Percentiles rank a stretch among this genome's conserved stretches.
Evolutionary conservation across 179 eudicot genomes (phyloP).

Genomic region (Beta macrorhiza): DNA sequence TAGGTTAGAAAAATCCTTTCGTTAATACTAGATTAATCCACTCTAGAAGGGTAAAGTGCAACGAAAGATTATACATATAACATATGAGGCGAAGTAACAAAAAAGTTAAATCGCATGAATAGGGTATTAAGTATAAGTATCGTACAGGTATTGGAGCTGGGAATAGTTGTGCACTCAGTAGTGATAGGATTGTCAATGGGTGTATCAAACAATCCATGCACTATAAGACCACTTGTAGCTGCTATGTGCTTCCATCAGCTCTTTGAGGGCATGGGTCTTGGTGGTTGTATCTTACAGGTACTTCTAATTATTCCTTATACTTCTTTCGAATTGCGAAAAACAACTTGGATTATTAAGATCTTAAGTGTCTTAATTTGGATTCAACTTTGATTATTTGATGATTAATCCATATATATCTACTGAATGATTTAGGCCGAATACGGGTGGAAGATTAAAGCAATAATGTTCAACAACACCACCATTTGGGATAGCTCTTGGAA

Average conservation of each 20-base stretch:
- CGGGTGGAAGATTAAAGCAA: slow-evolving; percentile 33
- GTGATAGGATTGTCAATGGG: slow-evolving; percentile 55
- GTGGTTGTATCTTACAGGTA: slow-evolving; percentile 52
- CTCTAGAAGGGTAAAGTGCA: too few species aligned
- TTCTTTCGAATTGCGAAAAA: too few species aligned
- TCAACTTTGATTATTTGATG: too few species aligned
- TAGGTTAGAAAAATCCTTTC: too few species aligned
- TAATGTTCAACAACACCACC: slow-evolving; percentile 44
- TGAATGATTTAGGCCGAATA: slow-evolving; percentile 37
- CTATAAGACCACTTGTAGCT: slow-evolving; percentile 46
- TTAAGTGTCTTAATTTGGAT: too few species aligned
- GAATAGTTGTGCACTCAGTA: slow-evolving; percentile 50
- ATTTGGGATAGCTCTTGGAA: slow-evolving; percentile 40
- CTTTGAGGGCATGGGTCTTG: slow-evolving; percentile 49
- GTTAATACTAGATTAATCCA: too few species aligned
- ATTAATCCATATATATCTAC: too few species aligned
- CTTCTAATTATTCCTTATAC: too few species aligned
- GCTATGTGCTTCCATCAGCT: slow-evolving; percentile 35
- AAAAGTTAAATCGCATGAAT: too few species aligned
- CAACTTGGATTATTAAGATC: too few species aligned
- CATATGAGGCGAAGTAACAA: too few species aligned
- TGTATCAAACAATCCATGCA: slow-evolving; percentile 42
- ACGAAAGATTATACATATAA: too few species aligned
- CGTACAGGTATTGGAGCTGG: slow-evolving; percentile 44
- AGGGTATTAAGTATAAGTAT: not conserved